These are phyloP conservation scores for Ceratocystis albifundus DNA, from an alignment of 2,329 filamentous ascomycete genomes.

Conservation along the genomic window DNA sequence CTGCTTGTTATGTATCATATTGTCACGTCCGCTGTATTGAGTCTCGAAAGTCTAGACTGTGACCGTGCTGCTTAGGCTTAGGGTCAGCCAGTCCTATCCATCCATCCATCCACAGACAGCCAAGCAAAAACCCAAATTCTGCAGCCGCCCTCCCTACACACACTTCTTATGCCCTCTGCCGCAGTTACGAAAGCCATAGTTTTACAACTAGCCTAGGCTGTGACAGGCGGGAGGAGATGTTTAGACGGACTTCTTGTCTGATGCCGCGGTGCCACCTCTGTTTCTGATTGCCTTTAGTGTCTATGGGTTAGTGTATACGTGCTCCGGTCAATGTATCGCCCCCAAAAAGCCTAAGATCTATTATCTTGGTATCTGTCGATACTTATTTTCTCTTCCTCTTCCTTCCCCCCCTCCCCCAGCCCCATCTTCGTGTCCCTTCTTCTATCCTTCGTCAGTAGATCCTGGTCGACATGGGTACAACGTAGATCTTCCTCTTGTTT, in stretches of 20 bases:
- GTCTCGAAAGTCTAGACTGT: too few species aligned
- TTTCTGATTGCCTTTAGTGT: not conserved
- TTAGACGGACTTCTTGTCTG: not conserved
- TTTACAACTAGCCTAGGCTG: not conserved
- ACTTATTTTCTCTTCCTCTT: not conserved
- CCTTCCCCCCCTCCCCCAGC: not conserved
- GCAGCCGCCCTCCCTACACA: not conserved
- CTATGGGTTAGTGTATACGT: not conserved
- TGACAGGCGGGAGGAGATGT: constrained; percentile 5
- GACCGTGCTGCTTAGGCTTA: too few species aligned
- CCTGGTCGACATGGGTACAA: not conserved
- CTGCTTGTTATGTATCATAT: too few species aligned
- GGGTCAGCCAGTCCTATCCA: not conserved
- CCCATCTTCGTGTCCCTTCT: too few species aligned
- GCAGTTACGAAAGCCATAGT: not conserved
- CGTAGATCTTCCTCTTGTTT: not conserved
- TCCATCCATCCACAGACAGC: too few species aligned
- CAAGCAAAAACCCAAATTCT: not conserved
- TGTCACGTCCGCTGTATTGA: too few species aligned
- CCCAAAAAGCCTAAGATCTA: not conserved
- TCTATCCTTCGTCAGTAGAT: too few species aligned
- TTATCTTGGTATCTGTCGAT: not conserved
- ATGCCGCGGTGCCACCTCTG: not conserved
- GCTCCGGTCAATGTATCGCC: not conserved
- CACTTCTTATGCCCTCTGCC: not conserved